A percentile compares a stretch with the other conserved stretches of the same genome.
Evolutionary conservation across 164 flowering plant species (phyloP).

Genomic region (Cinnamomum micranthum): DNA sequence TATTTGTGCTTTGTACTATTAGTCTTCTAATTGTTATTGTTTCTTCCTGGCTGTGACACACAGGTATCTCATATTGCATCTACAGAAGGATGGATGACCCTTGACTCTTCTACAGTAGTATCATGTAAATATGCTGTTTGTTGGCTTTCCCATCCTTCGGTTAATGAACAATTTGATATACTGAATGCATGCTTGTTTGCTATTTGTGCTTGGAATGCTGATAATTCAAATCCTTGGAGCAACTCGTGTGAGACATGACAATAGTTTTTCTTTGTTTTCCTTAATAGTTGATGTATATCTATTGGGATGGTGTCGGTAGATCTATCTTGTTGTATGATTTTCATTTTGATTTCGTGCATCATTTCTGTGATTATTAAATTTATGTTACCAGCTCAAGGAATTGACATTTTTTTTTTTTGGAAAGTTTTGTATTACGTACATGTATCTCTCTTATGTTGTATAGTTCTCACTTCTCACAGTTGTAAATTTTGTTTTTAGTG

Average conservation of each 20-base stretch:
- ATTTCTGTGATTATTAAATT: no score
- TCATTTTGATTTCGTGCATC: no score
- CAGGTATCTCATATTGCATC: slow-evolving; percentile 76
- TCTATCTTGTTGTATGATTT: no score
- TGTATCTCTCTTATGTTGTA: no score
- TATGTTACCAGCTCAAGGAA: not conserved
- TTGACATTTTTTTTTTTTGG: not conserved
- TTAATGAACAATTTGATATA: no score
- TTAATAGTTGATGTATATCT: not conserved
- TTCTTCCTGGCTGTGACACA: slow-evolving; percentile 11
- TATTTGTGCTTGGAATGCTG: not conserved
- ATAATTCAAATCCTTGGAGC: not conserved
- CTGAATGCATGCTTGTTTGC: not conserved
- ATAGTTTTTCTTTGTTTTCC: not conserved
- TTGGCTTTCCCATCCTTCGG: not conserved
- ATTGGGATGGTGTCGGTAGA: not conserved
- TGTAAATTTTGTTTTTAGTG: no score
- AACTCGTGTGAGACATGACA: not conserved
- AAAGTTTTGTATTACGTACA: not conserved
- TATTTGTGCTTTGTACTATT: no score
- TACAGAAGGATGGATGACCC: slow-evolving; percentile 57
- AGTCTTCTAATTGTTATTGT: not conserved
- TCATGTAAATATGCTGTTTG: slow-evolving; percentile 45
- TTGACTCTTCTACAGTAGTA: slow-evolving; percentile 57
- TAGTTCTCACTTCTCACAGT: no score